phyloP scores from a whole-genome alignment of 805 yeast genomes.

The Saturnispora silvae region DNA sequence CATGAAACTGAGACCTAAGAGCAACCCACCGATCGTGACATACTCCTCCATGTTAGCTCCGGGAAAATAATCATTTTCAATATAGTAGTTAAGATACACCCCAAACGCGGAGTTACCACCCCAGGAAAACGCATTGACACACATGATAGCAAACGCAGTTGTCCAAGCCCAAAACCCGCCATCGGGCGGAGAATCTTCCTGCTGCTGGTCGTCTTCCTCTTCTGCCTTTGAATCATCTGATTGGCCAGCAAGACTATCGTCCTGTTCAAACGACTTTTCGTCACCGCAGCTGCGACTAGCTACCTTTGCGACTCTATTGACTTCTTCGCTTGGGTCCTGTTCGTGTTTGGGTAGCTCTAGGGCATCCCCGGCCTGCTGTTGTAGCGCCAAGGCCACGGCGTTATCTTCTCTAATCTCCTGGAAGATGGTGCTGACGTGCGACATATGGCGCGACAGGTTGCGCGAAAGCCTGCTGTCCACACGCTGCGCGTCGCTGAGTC shows the following conservation, averaged over 20 bases:
- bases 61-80: conserved; percentile 30
- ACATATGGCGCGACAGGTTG: too few species aligned
- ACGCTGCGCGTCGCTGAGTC: too few species aligned
- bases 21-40: conserved; percentile 47
- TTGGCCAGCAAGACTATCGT: too few species aligned
- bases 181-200: conserved; percentile 30
- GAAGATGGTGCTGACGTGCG: not conserved
- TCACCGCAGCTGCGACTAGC: too few species aligned
- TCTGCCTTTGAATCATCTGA: not conserved
- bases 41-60: conserved; percentile 42
- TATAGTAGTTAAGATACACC: conserved; percentile 40
- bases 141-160: conserved; percentile 27
- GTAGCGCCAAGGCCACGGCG: not conserved
- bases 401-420: not conserved
- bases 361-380: not conserved
- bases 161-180: conserved; percentile 42
- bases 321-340: not conserved
- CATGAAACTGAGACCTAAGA: conserved; percentile 45
- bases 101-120: conserved; percentile 47
- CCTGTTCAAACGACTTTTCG: too few species aligned
- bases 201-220: conserved; percentile 14
- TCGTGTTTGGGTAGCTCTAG: not conserved
- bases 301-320: not conserved
- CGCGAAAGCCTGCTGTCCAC: too few species aligned
- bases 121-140: conserved; percentile 35